A percentile compares a stretch with the other conserved stretches of the same genome.
These are phyloP conservation scores for Sporothrix humicola DNA, from an alignment of 2,329 filamentous ascomycete species.

Conservation along the genomic window DNA sequence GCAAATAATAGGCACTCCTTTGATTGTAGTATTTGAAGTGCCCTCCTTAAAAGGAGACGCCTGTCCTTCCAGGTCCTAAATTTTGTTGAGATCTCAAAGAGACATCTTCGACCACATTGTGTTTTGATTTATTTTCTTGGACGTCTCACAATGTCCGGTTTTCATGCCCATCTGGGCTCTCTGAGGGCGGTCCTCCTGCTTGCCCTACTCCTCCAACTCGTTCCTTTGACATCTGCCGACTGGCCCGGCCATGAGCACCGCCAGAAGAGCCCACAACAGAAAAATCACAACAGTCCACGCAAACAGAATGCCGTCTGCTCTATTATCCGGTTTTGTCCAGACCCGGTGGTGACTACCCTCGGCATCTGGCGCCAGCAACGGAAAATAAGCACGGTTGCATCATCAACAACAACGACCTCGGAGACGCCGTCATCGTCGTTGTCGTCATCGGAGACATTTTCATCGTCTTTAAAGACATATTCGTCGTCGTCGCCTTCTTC, in stretches of 20 bases:
- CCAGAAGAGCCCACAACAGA: not conserved
- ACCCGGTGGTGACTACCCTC: not conserved
- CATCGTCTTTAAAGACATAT: no score
- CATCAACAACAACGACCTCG: not conserved
- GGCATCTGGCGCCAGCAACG: not conserved
- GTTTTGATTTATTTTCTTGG: no score
- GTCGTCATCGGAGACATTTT: not conserved
- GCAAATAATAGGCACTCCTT: no score
- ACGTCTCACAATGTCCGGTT: not conserved
- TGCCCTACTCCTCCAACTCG: not conserved
- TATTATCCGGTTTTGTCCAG: slow-evolving; percentile 3
- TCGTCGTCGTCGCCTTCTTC: no score
- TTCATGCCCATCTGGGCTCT: not conserved
- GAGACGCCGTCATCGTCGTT: not conserved
- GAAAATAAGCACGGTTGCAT: no score
- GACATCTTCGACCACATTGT: no score
- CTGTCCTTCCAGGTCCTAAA: no score
- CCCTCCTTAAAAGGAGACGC: no score
- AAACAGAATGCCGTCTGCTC: not conserved
- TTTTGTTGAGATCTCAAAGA: no score
- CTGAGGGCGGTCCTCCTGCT: not conserved
- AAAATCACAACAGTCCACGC: not conserved
- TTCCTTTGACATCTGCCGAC: not conserved
- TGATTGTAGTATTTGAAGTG: no score
- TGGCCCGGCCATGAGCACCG: not conserved